A percentile compares a stretch with the other conserved stretches of the same genome.
Conservation (phyloP, 202 grass and related monocot genomes). For the Elaeis oleifera region DNA sequence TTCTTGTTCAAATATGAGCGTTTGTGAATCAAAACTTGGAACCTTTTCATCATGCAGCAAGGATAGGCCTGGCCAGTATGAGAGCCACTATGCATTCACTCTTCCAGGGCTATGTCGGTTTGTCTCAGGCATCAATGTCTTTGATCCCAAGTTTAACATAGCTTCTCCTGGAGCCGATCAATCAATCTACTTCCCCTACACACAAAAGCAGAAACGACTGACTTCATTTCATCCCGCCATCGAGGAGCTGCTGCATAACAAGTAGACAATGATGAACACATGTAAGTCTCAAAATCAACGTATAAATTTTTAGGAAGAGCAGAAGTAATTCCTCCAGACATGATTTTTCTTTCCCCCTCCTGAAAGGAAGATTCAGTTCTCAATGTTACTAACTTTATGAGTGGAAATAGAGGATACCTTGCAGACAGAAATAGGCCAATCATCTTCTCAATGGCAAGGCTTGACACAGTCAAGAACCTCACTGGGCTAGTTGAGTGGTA, state of each 20-base stretch:
- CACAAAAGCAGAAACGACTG: conserved; percentile 76
- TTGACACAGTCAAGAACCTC: conserved; percentile 95
- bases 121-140: conserved; percentile 72
- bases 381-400: background rate
- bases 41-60: conserved; percentile 41
- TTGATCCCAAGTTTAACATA: conserved; percentile 95
- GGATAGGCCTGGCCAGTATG: conserved; percentile 86
- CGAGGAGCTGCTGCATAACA: conserved; percentile 70
- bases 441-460: conserved; percentile 95
- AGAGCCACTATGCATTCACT: conserved; percentile 68
- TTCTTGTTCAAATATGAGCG: no score
- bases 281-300: conserved; percentile 33
- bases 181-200: conserved; percentile 85
- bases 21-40: background rate
- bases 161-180: conserved; percentile 84
- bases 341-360: no score
- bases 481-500: conserved; percentile 92
- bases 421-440: conserved; percentile 71
- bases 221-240: conserved; percentile 60
- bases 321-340: no score
- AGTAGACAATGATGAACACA: conserved; percentile 68
- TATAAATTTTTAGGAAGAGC: no score
- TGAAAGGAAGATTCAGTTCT: no score
- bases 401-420: conserved; percentile 57
- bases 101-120: conserved; percentile 84